phyloP scores from a whole-genome alignment of 148 eudicot genomes.

The Spergularia marina region DNA sequence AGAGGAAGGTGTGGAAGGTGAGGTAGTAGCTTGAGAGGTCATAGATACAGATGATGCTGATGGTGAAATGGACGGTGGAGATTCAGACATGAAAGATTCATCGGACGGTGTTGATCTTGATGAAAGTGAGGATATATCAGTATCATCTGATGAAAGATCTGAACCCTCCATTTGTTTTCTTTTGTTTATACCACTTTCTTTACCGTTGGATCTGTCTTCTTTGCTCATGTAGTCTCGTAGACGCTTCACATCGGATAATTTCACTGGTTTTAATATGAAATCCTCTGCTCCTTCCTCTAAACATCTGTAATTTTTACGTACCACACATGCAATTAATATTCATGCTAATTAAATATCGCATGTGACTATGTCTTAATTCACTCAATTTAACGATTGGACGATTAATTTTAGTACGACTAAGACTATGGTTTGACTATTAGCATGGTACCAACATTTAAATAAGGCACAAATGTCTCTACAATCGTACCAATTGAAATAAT shows the following conservation, averaged over 20 bases:
- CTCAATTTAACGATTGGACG: not conserved
- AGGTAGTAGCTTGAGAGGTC: constrained; percentile 5
- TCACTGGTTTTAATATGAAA: constrained; percentile 74
- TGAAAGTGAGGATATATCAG: constrained; percentile 28
- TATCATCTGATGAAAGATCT: constrained; percentile 30
- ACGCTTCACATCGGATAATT: constrained; percentile 64
- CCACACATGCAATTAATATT: not conserved
- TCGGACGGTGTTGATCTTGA: constrained; percentile 35
- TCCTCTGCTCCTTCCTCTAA: constrained; percentile 95
- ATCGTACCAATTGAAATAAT: too few relatives aligned
- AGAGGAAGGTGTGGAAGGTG: constrained; percentile 32
- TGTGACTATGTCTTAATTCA: not conserved
- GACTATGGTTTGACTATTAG: too few relatives aligned
- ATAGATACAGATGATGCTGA: constrained; percentile 1
- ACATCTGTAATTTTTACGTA: constrained; percentile 38
- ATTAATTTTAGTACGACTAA: too few relatives aligned
- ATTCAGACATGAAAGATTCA: constrained; percentile 21
- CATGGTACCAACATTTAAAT: too few relatives aligned
- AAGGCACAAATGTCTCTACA: too few relatives aligned
- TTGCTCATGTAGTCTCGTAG: constrained; percentile 63
- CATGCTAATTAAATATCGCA: not conserved
- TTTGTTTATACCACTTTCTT: constrained; percentile 45
- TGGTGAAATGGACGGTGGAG: constrained; percentile 3
- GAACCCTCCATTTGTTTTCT: constrained; percentile 51
- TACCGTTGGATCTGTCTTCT: constrained; percentile 31